phyloP scores from a whole-genome alignment of 1,284 basidiomycete species.

The Filobasidium uniguttulatum region DNA sequence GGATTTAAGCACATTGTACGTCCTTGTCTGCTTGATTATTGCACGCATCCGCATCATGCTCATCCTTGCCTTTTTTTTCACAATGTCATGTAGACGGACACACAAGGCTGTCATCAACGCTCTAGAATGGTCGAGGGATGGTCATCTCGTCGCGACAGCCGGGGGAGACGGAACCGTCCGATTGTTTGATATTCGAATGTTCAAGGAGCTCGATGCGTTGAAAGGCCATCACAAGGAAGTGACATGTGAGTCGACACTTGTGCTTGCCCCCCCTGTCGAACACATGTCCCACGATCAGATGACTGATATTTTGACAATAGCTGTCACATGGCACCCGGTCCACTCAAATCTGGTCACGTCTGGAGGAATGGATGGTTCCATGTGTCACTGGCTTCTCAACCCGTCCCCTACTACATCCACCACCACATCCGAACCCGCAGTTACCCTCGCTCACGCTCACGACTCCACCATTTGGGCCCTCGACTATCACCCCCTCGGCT shows the following conservation, averaged over 20 bases:
- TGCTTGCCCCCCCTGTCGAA: not conserved
- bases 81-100: conserved; percentile 51
- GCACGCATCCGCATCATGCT: no score
- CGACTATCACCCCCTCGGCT: conserved; percentile 88
- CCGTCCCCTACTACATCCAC: conserved; percentile 30
- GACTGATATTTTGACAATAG: conserved; percentile 34
- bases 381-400: conserved; percentile 79
- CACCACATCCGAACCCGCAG: conserved; percentile 62
- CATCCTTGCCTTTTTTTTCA: not conserved
- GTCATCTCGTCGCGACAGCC: conserved; percentile 82
- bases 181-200: conserved; percentile 94
- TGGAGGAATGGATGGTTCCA: conserved; percentile 82
- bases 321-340: conserved; percentile 86
- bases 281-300: not conserved
- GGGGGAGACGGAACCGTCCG: conserved; percentile 87
- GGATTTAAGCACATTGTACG: conserved; percentile 69
- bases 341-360: conserved; percentile 77
- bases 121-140: conserved; percentile 80
- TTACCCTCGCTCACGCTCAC: conserved; percentile 78
- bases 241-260: conserved; percentile 56
- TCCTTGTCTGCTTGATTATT: conserved; percentile 13
- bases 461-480: conserved; percentile 95
- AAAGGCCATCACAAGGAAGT: conserved; percentile 96
- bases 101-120: conserved; percentile 97
- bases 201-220: conserved; percentile 83